phyloP scores from a whole-genome alignment of 345 rosid species.

The Aegle marmelos region DNA sequence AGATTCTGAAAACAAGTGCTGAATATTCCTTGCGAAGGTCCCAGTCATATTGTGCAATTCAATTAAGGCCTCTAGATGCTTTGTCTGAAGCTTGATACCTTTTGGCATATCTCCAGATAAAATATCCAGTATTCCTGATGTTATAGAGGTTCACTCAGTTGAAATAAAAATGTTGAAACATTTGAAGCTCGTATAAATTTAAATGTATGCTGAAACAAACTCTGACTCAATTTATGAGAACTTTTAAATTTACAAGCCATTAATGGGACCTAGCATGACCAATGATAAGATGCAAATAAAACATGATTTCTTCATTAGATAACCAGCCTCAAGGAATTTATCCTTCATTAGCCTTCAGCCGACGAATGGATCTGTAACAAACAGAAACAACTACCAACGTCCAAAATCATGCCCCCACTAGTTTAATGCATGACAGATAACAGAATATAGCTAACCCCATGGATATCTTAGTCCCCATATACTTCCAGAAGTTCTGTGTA shows the following conservation, averaged over 20 bases:
- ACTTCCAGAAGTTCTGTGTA: neutral
- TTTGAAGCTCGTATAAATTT: neutral
- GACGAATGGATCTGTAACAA: neutral
- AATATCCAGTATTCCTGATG: constrained; percentile 77
- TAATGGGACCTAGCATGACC: neutral
- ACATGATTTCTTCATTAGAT: neutral
- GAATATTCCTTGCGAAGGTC: constrained; percentile 81
- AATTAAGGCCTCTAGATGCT: constrained; percentile 89
- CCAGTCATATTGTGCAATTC: constrained; percentile 90
- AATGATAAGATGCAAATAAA: neutral
- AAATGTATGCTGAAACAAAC: neutral
- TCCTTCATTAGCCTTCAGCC: neutral
- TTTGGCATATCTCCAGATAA: constrained; percentile 93
- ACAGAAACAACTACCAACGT: neutral
- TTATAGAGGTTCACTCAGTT: constrained; percentile 3
- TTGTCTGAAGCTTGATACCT: constrained; percentile 81
- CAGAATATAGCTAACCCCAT: neutral
- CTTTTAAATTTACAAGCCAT: neutral
- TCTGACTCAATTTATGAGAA: neutral
- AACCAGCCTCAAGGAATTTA: neutral
- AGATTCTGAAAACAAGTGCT: constrained; percentile 88
- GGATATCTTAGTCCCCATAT: neutral
- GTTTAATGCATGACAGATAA: neutral
- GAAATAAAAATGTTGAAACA: neutral
- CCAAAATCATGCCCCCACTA: neutral